Percentiles rank a stretch among this genome's conserved stretches.
Evolutionary conservation across 2,329 filamentous ascomycete genomes (phyloP).

Genomic region (Penicillium sp.): DNA sequence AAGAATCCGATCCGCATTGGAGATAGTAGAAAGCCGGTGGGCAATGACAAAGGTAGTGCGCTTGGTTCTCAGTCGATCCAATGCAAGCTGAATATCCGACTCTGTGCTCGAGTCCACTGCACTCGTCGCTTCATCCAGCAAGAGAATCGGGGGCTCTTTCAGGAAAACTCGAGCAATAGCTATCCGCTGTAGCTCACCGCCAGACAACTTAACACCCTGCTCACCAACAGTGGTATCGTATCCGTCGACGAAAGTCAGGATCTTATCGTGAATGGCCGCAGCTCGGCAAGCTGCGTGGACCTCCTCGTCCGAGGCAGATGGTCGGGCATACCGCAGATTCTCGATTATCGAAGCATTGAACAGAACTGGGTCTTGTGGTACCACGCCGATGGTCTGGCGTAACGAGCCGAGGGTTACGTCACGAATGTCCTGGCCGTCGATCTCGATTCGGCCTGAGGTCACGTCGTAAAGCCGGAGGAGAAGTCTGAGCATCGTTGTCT

Average conservation of each 20-base stretch:
- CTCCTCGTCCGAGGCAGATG: constrained; percentile 18
- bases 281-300: constrained; percentile 34
- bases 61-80: constrained; percentile 13
- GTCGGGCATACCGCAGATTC: constrained; percentile 60
- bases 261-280: constrained; percentile 39
- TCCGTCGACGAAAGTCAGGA: constrained; percentile 38
- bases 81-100: constrained; percentile 20
- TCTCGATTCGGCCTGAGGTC: constrained; percentile 46
- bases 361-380: constrained; percentile 60
- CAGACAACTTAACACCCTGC: constrained; percentile 36
- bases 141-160: constrained; percentile 37
- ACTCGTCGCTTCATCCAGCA: constrained; percentile 46
- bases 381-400: constrained; percentile 57
- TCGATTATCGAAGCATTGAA: constrained; percentile 63
- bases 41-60: constrained; percentile 38
- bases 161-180: constrained; percentile 44
- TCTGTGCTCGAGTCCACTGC: constrained; percentile 41
- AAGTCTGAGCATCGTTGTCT: constrained; percentile 53
- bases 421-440: constrained; percentile 56
- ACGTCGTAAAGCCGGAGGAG: constrained; percentile 55
- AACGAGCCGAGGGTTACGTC: constrained; percentile 56
- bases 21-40: constrained; percentile 40
- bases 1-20: constrained; percentile 23
- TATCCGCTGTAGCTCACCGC: constrained; percentile 44
- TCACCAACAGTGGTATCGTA: constrained; percentile 36